phyloP scores from a whole-genome alignment of 2,329 filamentous ascomycete genomes.

The Shiraia bambusicola region DNA sequence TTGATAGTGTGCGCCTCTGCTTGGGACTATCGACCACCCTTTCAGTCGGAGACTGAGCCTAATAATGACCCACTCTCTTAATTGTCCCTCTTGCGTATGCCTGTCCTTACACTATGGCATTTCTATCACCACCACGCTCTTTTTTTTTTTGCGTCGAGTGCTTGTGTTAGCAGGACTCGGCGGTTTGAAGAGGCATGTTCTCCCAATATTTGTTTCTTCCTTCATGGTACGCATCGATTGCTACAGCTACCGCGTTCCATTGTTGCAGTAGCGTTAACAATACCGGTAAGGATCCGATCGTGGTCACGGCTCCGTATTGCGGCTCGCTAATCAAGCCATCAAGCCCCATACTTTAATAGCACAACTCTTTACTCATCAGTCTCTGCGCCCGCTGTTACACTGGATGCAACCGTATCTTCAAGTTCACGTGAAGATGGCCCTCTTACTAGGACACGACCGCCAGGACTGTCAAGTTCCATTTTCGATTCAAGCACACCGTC shows the following conservation, averaged over 20 bases:
- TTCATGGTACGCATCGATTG: conserved; percentile 18
- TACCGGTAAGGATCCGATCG: conserved; percentile 25
- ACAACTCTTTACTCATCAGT: conserved; percentile 10
- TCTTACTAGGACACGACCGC: conserved; percentile 10
- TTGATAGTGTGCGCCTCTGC: conserved; percentile 9
- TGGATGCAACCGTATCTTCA: conserved; percentile 2
- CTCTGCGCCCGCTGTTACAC: conserved; percentile 2
- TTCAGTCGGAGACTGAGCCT: conserved; percentile 15
- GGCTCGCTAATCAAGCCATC: conserved; percentile 31
- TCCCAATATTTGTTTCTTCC: conserved; percentile 10
- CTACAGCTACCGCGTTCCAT: conserved; percentile 23
- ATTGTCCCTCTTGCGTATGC: conserved; percentile 18
- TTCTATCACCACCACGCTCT: conserved; percentile 19
- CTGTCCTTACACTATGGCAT: conserved; percentile 16
- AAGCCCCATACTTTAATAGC: conserved; percentile 33
- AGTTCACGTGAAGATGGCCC: conserved; percentile 11
- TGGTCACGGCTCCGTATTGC: conserved; percentile 22
- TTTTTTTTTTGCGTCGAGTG: conserved; percentile 24
- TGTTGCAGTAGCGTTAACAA: conserved; percentile 20
- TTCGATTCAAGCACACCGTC: too few species aligned
- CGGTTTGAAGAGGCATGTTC: conserved; percentile 18
- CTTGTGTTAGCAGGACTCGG: conserved; percentile 18
- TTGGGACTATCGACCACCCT: conserved; percentile 12
- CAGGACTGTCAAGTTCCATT: conserved; percentile 4
- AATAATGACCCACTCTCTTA: conserved; percentile 24